Conservation (phyloP, 129 eudicot species). For the Scalesia atractyloides region DNA sequence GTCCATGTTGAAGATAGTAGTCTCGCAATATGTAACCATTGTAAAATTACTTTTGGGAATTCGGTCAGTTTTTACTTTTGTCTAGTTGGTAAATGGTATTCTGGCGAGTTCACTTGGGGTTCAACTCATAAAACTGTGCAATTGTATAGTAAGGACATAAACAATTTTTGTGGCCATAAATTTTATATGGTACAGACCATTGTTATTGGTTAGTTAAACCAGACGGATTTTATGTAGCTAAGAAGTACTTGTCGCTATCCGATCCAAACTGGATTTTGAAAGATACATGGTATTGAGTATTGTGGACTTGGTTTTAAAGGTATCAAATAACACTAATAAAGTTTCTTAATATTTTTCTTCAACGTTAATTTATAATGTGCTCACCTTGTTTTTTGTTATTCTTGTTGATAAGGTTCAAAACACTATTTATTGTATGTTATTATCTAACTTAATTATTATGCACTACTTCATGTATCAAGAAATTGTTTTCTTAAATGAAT, state of each 20-base stretch:
- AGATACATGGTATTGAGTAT: not conserved
- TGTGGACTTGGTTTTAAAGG: not conserved
- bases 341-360: not conserved
- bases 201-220: conserved; percentile 26
- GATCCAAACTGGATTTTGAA: conserved; percentile 8
- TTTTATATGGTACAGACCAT: not conserved
- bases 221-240: no score
- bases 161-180: not conserved
- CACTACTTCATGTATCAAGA: no score
- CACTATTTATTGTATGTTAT: not conserved
- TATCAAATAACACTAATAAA: not conserved
- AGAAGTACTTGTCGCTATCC: not conserved
- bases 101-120: not conserved
- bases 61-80: not conserved
- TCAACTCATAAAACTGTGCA: not conserved
- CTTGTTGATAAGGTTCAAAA: not conserved
- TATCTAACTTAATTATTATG: no score
- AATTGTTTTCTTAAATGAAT: no score
- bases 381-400: not conserved
- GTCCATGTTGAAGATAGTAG: not conserved
- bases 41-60: not conserved
- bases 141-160: not conserved
- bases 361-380: not conserved
- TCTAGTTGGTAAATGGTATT: not conserved
- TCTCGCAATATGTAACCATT: not conserved